Percentiles rank a stretch among this genome's conserved stretches.
These are phyloP conservation scores for Corchorus capsularis DNA, from an alignment of 345 rosid species.

Conservation along the genomic window DNA sequence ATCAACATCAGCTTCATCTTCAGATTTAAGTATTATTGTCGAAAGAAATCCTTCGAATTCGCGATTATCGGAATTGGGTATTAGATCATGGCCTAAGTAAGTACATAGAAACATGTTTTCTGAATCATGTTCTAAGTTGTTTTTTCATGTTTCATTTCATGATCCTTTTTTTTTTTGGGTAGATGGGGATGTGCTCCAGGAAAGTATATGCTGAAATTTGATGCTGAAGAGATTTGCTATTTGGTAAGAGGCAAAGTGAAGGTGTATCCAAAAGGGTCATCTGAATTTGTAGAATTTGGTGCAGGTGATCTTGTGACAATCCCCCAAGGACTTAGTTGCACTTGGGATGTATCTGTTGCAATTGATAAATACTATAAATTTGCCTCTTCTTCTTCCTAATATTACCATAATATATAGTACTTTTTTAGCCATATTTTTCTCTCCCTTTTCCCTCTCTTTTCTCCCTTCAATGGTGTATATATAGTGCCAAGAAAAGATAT, in stretches of 20 bases:
- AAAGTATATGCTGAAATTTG: conserved; percentile 25
- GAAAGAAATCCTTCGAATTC: conserved; percentile 17
- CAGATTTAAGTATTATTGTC: conserved; percentile 18
- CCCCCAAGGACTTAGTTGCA: conserved; percentile 49
- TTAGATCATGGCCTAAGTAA: conserved; percentile 34
- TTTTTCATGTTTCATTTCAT: background rate
- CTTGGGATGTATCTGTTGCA: conserved; percentile 40
- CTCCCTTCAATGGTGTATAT: background rate
- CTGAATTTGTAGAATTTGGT: conserved; percentile 48
- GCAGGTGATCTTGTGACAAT: conserved; percentile 54
- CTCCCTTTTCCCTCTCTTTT: background rate
- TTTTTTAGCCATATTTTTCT: background rate
- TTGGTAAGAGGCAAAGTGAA: conserved; percentile 46
- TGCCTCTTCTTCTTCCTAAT: conserved; percentile 14
- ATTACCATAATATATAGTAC: background rate
- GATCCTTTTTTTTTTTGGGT: background rate
- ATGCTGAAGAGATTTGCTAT: conserved; percentile 48
- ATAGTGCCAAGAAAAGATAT: no score
- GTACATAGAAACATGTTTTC: background rate
- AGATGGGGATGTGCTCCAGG: conserved; percentile 32
- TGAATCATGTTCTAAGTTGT: background rate
- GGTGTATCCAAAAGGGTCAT: conserved; percentile 43
- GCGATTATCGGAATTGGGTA: conserved; percentile 26
- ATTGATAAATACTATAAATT: conserved; percentile 28
- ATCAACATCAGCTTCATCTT: conserved; percentile 15